These are phyloP conservation scores for Fusarium sp. DNA, from an alignment of 2,329 filamentous ascomycete species.

Conservation along the genomic window DNA sequence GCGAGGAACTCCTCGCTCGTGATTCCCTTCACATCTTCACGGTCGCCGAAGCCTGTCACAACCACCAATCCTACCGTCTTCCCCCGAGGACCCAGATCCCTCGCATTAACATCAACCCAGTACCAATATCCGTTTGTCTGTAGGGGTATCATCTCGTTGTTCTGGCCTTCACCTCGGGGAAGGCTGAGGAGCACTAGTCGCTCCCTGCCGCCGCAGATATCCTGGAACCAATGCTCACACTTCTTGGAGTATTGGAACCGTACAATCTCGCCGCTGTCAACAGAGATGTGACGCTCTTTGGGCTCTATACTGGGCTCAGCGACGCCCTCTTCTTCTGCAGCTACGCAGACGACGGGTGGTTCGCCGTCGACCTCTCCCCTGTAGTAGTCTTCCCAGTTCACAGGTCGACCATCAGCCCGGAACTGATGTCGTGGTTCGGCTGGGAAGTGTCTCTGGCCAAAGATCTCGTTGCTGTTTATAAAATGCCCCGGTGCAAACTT, in stretches of 20 bases:
- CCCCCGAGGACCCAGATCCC: conserved; percentile 74
- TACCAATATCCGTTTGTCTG: conserved; percentile 82
- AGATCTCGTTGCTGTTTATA: conserved; percentile 76
- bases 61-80: conserved; percentile 74
- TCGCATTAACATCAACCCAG: conserved; percentile 79
- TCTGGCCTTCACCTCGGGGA: conserved; percentile 72
- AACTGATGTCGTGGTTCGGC: conserved; percentile 75
- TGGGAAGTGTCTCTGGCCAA: conserved; percentile 85
- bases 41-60: conserved; percentile 62
- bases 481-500: conserved; percentile 74
- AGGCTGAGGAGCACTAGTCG: conserved; percentile 77
- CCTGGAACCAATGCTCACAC: conserved; percentile 86
- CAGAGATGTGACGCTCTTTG: conserved; percentile 62
- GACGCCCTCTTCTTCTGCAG: conserved; percentile 62
- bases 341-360: conserved; percentile 59
- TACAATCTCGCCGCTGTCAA: conserved; percentile 66
- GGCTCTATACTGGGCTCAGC: conserved; percentile 69
- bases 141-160: conserved; percentile 76
- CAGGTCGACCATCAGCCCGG: conserved; percentile 73
- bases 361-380: conserved; percentile 66
- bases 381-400: conserved; percentile 86
- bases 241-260: conserved; percentile 83
- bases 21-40: conserved; percentile 62
- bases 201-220: conserved; percentile 73
- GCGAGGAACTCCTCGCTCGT: conserved; percentile 59